Base-by-base conservation (phyloP, 164 flowering plant genomes). In the Aristolochia fimbriata region DNA sequence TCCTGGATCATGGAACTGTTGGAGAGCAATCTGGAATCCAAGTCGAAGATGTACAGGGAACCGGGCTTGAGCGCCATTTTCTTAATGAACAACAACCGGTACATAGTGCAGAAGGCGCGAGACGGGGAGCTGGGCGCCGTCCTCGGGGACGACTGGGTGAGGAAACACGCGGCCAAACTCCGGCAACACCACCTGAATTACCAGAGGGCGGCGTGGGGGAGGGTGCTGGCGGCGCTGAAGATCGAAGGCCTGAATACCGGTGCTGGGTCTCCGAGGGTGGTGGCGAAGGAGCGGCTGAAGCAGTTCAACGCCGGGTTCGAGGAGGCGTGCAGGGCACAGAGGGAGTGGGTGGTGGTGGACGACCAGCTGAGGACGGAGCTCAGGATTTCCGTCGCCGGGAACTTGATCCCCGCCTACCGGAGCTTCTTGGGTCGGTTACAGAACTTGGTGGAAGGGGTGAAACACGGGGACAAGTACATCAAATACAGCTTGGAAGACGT, bases 1-100 rank as follows among this genome's bases (percentile, higher is more conserved):
- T 81, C 69, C 31, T 94, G 97, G 99, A 81, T 83, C 19, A 86
- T 94, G 99, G 96, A 91, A 77, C 78, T 94, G 4, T 56, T 94
- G 47, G 97, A 86, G 77, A 88, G 88, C 65, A 94, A 88, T 71
- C 71, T 94, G 65, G 97, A 88, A 74, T 76, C 80, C 4, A 94
- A 94, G 60, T 78, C 97, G 5, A 88, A 82, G 78, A 65, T 80
- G n/a, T 88, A 88, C 56, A 70, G 63, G 63, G 91, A 86, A 43
- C 59, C 88, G 47, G 86, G 87, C 1, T 57, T 86, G 68, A 78
- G 78, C 70, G 72, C 82, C 43, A 75, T 94, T 33, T 94, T 93
- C 63, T 63, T 94, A 83, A 88, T 94, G 86, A 94, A 94, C 67
- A 94, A 94, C 58, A 86, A 80, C 22, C 80, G 81, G 65, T 94